Percentiles rank a stretch among this genome's conserved stretches.
phyloP scores from a whole-genome alignment of 176 grass and related monocot genomes.

The Canna indica region DNA sequence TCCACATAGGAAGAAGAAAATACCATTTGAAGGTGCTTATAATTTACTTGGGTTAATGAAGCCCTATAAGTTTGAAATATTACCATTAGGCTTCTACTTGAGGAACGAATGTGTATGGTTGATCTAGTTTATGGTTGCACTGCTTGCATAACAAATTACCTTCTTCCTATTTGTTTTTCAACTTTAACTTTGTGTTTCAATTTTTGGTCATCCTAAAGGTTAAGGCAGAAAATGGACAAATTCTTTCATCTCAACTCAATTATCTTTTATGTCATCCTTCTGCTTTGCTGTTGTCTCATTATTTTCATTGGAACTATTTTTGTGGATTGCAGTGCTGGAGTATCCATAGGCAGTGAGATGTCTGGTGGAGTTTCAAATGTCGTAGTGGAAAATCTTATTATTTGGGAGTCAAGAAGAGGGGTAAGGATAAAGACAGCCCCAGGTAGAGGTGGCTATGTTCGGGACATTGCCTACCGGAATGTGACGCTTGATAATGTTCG shows the following conservation, averaged over 20 bases:
- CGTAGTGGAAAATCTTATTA: slow-evolving; percentile 4
- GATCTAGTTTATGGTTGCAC: background rate
- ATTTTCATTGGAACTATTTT: background rate
- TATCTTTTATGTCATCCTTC: background rate
- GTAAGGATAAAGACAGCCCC: slow-evolving; percentile 16
- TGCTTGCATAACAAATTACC: background rate
- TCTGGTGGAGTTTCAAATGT: slow-evolving; percentile 17
- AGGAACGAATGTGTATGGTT: background rate
- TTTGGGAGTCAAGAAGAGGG: slow-evolving; percentile 13
- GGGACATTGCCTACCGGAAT: slow-evolving; percentile 9
- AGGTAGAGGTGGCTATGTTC: slow-evolving; percentile 10
- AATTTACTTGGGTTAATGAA: background rate
- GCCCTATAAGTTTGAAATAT: background rate
- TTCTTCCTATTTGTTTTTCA: background rate
- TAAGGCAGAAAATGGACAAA: background rate
- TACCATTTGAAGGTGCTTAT: no score
- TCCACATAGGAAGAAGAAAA: no score
- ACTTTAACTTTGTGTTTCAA: background rate
- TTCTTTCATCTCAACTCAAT: background rate
- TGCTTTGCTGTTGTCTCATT: background rate
- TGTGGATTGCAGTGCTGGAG: slow-evolving; percentile 41
- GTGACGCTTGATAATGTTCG: slow-evolving; percentile 11
- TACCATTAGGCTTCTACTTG: background rate
- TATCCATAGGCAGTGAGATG: slow-evolving; percentile 20
- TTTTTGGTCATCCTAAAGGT: background rate